Evolutionary conservation across 2,329 filamentous ascomycete species (phyloP).

Genomic region (Daldinia sp.): DNA sequence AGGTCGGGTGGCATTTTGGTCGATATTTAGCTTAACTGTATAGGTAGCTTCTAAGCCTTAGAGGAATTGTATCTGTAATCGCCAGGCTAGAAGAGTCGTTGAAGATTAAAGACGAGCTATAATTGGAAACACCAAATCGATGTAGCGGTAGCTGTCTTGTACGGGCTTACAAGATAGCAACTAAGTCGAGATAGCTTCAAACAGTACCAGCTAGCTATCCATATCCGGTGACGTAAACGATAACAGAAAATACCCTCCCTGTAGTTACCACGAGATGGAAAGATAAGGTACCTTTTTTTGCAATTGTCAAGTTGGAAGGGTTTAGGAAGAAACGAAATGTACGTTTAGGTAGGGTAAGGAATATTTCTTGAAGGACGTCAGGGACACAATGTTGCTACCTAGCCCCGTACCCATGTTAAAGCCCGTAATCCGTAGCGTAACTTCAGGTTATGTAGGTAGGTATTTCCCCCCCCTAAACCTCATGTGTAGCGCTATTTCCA

Average conservation of each 20-base stretch:
- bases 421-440: no score
- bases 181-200: constrained; percentile 8
- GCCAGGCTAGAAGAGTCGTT: not conserved
- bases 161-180: constrained; percentile 8
- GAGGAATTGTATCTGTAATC: not conserved
- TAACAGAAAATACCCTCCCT: not conserved
- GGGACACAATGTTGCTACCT: constrained; percentile 25
- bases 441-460: not conserved
- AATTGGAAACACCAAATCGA: constrained; percentile 9
- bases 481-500: not conserved
- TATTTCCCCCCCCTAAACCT: not conserved
- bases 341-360: not conserved
- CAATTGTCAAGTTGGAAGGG: not conserved
- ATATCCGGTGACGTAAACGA: constrained; percentile 16
- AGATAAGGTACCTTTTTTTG: not conserved
- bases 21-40: not conserved
- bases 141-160: constrained; percentile 6
- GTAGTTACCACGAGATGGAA: not conserved
- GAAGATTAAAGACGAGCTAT: constrained; percentile 4
- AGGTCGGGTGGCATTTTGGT: constrained; percentile 63
- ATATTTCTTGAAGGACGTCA: constrained; percentile 2
- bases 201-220: constrained; percentile 33
- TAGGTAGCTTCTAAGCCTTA: not conserved
- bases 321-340: not conserved
- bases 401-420: not conserved